Conservation (phyloP, 495 filamentous ascomycete genomes). For the Friedmanniomyces simplex region DNA sequence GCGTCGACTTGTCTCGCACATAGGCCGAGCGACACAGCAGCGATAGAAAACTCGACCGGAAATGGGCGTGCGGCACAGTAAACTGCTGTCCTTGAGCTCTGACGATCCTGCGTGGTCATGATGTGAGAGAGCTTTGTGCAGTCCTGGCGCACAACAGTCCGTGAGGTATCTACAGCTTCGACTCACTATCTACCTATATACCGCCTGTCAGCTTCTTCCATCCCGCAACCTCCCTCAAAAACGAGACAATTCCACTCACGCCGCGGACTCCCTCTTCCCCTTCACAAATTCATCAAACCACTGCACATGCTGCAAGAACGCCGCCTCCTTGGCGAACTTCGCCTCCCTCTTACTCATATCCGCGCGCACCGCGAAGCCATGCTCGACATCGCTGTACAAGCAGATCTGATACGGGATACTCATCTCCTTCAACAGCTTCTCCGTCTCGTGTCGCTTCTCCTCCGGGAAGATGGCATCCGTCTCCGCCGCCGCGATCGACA, state of each 20-base stretch:
- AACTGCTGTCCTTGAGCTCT: too few relatives aligned
- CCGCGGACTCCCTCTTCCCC: constrained; percentile 16
- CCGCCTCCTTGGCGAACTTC: constrained; percentile 78
- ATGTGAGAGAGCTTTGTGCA: too few relatives aligned
- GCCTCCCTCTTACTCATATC: constrained; percentile 49
- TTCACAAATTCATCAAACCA: constrained; percentile 65
- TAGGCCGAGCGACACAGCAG: too few relatives aligned
- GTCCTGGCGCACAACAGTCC: too few relatives aligned
- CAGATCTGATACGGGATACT: constrained; percentile 69
- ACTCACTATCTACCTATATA: background rate
- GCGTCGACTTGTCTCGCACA: too few relatives aligned
- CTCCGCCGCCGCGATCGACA: constrained; percentile 71
- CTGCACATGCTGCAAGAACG: constrained; percentile 64
- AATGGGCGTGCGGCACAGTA: too few relatives aligned
- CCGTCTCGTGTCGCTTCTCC: constrained; percentile 56
- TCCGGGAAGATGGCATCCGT: constrained; percentile 69
- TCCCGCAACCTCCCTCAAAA: background rate
- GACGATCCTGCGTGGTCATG: too few relatives aligned
- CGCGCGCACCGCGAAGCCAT: constrained; percentile 70
- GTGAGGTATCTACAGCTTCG: constrained; percentile 2
- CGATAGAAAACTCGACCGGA: too few relatives aligned
- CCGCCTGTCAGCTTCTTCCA: background rate
- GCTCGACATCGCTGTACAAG: constrained; percentile 61
- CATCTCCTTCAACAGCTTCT: constrained; percentile 50
- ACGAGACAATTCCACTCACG: constrained; percentile 8